Base-by-base conservation (phyloP, 768 basidiomycete genomes). In the Cyclocybe cylindracea region DNA sequence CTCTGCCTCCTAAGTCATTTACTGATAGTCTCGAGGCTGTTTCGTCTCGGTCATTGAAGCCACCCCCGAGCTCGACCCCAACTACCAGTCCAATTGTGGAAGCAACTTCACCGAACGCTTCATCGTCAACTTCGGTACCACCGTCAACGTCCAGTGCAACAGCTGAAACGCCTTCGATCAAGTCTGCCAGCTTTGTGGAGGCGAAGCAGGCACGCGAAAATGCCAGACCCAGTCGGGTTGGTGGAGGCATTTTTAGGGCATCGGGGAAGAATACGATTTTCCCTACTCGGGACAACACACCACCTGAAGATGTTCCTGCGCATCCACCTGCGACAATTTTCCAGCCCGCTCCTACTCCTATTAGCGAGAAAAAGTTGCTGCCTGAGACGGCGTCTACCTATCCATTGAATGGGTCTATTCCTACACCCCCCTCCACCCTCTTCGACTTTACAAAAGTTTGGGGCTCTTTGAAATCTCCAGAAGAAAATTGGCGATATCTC, bases 191-290 rank as follows among this genome's bases (percentile, higher is more conserved):
- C 80, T 88, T 87, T 66, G 68, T 74, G 53, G 80, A 85, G 24
- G 85, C 79, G 5, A 87, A 85, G 60, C 72, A 78, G 47, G 74
- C 73, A 0, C 80, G 87, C 24, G 78, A 83, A 10, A 72, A 48
- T 39, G 68, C 67, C 10, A 78, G 72, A 48, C 68, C 58, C 13
- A 73, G 70, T 48, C 74, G 74, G 37, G 78, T 83, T 3, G 83
- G 86, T 0, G 89, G 88, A 7, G 89, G 89, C 0, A 86, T 92
- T 45, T 89, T 92, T 69, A 79, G 83, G 24, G 69, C 76, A 2
- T 76, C 82, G 10, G 90, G 89, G 1, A 71, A 79, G 13, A 80
- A 77, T 39, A 85, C 79, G 2, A 65, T 90, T 8, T 79, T 91
- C 54, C 61, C 74, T 11, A 70, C 66, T 14, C 59, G 71, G 45